phyloP scores from a whole-genome alignment of 2,329 filamentous ascomycete species.

The Nigrospora sphaerica region DNA sequence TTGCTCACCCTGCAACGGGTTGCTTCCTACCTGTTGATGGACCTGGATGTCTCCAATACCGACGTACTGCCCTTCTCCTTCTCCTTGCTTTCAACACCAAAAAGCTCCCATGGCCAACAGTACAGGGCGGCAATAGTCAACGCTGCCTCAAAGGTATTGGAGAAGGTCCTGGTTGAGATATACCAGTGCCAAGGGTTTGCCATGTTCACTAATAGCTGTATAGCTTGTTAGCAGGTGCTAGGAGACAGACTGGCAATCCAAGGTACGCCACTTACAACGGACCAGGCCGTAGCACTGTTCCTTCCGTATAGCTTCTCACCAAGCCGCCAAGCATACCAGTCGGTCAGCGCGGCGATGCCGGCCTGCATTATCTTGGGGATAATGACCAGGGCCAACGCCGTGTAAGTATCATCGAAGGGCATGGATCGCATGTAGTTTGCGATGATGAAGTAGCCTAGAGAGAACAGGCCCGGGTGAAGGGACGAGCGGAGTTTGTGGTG shows the following conservation, averaged over 20 bases:
- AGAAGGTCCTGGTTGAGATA: conserved; percentile 86
- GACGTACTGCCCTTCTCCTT: conserved; percentile 32
- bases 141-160: conserved; percentile 88
- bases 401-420: conserved; percentile 1
- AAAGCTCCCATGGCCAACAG: conserved; percentile 80
- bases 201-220: conserved; percentile 61
- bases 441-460: conserved; percentile 60
- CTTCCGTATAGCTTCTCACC: conserved; percentile 66
- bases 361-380: conserved; percentile 73
- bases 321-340: conserved; percentile 85
- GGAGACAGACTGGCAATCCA: background rate
- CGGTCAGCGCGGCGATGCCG: conserved; percentile 66
- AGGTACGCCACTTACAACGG: conserved; percentile 51
- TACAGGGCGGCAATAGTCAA: conserved; percentile 73
- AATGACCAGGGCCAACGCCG: conserved; percentile 42
- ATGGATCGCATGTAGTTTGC: conserved; percentile 41
- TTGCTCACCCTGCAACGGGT: too few species aligned
- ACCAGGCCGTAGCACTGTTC: conserved; percentile 56
- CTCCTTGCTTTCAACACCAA: conserved; percentile 30
- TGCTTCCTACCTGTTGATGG: conserved; percentile 21
- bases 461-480: conserved; percentile 83
- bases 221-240: conserved; percentile 7
- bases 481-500: conserved; percentile 79
- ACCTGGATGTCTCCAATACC: conserved; percentile 18
- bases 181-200: conserved; percentile 95